Evolutionary conservation across 495 filamentous ascomycete species (phyloP).

Genomic region (Aspergillus saccharolyticus): DNA sequence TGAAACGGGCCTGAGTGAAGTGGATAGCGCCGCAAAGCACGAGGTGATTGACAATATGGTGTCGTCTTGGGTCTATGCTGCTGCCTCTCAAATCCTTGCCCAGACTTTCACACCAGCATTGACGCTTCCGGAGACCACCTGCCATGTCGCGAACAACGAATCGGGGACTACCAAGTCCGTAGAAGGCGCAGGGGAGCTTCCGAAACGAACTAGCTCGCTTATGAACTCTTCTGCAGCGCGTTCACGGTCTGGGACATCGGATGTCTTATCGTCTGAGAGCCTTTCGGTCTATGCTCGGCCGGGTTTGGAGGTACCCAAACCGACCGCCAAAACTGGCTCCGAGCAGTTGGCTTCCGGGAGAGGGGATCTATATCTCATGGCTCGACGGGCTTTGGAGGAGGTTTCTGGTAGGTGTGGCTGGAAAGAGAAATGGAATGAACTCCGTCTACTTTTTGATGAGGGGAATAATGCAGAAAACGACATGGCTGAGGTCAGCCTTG

Average conservation of each 20-base stretch:
- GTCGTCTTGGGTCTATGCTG: slow-evolving; percentile 78
- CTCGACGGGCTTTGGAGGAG: slow-evolving; percentile 69
- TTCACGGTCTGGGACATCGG: slow-evolving; percentile 28
- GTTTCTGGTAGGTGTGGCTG: slow-evolving; percentile 70
- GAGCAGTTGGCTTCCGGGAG: slow-evolving; percentile 79
- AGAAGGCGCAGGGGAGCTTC: slow-evolving; percentile 45
- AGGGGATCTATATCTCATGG: slow-evolving; percentile 75
- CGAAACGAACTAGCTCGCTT: slow-evolving; percentile 44
- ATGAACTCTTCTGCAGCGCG: slow-evolving; percentile 20
- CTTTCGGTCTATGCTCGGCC: slow-evolving; percentile 20
- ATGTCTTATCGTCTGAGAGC: slow-evolving; percentile 24
- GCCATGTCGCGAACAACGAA: slow-evolving; percentile 29
- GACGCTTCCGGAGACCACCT: slow-evolving; percentile 57
- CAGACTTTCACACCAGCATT: slow-evolving; percentile 68
- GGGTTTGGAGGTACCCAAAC: slow-evolving; percentile 28
- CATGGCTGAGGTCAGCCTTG: slow-evolving; percentile 39
- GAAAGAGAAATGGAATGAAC: slow-evolving; percentile 68
- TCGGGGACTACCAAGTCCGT: slow-evolving; percentile 18
- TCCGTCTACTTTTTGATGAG: slow-evolving; percentile 50
- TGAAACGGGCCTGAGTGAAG: slow-evolving; percentile 31
- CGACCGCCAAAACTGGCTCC: slow-evolving; percentile 55
- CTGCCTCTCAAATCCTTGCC: slow-evolving; percentile 68
- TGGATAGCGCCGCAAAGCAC: slow-evolving; percentile 27
- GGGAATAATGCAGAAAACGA: slow-evolving; percentile 50
- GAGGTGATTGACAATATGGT: slow-evolving; percentile 76